Percentiles rank a stretch among this genome's conserved stretches.
Conservation (phyloP, 192 early-diverging fungal genomes). For the Cladochytrium replicatum region DNA sequence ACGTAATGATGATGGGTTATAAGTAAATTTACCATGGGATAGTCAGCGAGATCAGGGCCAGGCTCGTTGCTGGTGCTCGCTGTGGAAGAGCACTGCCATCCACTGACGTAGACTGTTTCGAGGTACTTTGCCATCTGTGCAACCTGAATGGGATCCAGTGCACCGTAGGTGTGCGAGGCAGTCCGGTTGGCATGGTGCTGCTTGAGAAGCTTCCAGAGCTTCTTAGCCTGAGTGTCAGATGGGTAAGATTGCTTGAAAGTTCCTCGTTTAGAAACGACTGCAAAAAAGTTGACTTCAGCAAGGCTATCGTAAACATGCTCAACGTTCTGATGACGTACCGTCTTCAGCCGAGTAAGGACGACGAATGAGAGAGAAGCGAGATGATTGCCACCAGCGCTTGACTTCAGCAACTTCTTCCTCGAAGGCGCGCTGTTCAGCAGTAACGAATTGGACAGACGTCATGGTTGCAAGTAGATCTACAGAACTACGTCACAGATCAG, state of each 20-base stretch:
- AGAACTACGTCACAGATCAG: no score
- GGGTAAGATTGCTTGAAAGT: slow-evolving; percentile 60
- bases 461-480: no score
- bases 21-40: slow-evolving; percentile 77
- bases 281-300: no score
- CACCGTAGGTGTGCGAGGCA: slow-evolving; percentile 87
- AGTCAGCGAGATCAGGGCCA: slow-evolving; percentile 96
- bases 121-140: slow-evolving; percentile 95
- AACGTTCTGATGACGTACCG: slow-evolving; percentile 21
- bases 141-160: slow-evolving; percentile 89
- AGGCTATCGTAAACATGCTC: no score
- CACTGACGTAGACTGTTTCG: slow-evolving; percentile 94
- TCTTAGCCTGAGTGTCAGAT: slow-evolving; percentile 84
- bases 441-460: slow-evolving; percentile 14
- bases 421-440: slow-evolving; percentile 53
- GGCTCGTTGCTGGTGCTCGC: slow-evolving; percentile 92
- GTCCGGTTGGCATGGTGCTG: slow-evolving; percentile 66
- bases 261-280: slow-evolving; percentile 85
- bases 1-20: not conserved
- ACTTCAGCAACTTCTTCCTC: slow-evolving; percentile 70
- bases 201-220: slow-evolving; percentile 78
- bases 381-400: slow-evolving; percentile 78
- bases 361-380: slow-evolving; percentile 70
- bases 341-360: slow-evolving; percentile 68
- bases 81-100: slow-evolving; percentile 97